Evolutionary conservation across 106 monocot species (phyloP).

Genomic region (Alisma plantagoaquatica): DNA sequence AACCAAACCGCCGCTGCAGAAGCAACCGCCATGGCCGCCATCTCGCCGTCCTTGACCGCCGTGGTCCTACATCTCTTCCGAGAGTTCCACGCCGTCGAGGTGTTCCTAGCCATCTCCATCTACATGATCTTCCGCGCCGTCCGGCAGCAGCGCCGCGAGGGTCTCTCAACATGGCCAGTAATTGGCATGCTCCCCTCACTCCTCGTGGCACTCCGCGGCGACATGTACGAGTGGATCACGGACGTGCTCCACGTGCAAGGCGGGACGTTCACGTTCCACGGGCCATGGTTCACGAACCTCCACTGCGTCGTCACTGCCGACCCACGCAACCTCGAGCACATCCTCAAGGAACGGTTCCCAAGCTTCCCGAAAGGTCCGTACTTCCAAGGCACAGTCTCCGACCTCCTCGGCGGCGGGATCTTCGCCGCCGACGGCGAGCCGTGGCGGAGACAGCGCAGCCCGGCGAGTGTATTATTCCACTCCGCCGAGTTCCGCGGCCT

Average conservation of each 20-base stretch:
- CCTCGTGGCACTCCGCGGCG: conserved; percentile 30
- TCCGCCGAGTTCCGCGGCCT: conserved; percentile 63
- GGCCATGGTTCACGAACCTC: conserved; percentile 61
- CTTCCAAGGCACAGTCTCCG: conserved; percentile 48
- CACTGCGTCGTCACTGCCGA: conserved; percentile 73
- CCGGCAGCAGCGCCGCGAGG: conserved; percentile 35
- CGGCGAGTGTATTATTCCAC: conserved; percentile 79
- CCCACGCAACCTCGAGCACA: conserved; percentile 77
- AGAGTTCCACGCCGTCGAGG: conserved; percentile 43
- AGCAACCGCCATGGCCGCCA: neutral
- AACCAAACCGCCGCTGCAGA: no score
- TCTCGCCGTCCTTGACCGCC: neutral
- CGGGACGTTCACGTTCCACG: conserved; percentile 73
- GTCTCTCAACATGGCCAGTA: conserved; percentile 58
- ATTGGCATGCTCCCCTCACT: conserved; percentile 85
- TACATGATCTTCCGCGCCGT: conserved; percentile 56
- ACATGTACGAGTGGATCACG: conserved; percentile 87
- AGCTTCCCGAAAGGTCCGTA: conserved; percentile 79
- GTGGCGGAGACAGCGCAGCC: conserved; percentile 67
- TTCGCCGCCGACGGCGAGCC: conserved; percentile 72
- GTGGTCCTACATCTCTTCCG: conserved; percentile 9
- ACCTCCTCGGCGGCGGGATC: conserved; percentile 71
- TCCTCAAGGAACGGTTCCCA: conserved; percentile 67
- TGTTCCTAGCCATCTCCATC: conserved; percentile 43
- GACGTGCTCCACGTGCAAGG: conserved; percentile 28